phyloP scores from a whole-genome alignment of 768 basidiomycete genomes.

The Suillus occidentalis region DNA sequence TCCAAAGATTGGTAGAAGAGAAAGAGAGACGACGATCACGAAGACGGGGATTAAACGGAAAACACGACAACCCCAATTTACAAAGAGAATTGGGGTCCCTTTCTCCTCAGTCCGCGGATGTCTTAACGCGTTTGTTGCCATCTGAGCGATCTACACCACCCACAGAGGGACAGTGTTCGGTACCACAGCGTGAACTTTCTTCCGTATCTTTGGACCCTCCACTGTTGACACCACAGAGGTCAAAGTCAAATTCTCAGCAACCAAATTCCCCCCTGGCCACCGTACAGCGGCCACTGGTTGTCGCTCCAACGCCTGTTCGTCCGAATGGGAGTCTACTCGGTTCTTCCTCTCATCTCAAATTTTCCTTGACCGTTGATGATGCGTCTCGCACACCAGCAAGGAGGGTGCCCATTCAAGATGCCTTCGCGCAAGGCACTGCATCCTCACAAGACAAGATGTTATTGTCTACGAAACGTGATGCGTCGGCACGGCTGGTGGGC shows the following conservation, averaged over 20 bases:
- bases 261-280: slow-evolving; percentile 19
- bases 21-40: slow-evolving; percentile 17
- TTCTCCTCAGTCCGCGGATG: slow-evolving; percentile 55
- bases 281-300: slow-evolving; percentile 27
- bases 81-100: slow-evolving; percentile 52
- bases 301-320: slow-evolving; percentile 31
- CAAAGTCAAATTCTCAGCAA: slow-evolving; percentile 13
- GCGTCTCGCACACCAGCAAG: slow-evolving; percentile 59
- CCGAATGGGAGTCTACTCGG: slow-evolving; percentile 12
- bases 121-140: slow-evolving; percentile 41
- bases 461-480: slow-evolving; percentile 28
- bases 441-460: slow-evolving; percentile 48
- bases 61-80: slow-evolving; percentile 14
- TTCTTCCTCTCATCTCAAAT: slow-evolving; percentile 33
- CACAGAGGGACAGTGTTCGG: slow-evolving; percentile 14
- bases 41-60: slow-evolving; percentile 35
- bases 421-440: slow-evolving; percentile 47
- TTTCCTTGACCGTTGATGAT: slow-evolving; percentile 37
- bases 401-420: slow-evolving; percentile 57
- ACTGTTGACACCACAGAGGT: slow-evolving; percentile 23
- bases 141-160: slow-evolving; percentile 19
- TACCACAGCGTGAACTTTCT: slow-evolving; percentile 17
- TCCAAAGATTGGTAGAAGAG: background rate
- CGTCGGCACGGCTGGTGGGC: slow-evolving; percentile 16
- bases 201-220: slow-evolving; percentile 28